Evolutionary conservation across 2,329 filamentous ascomycete species (phyloP).

Genomic region (Ceratocystis ficicola): DNA sequence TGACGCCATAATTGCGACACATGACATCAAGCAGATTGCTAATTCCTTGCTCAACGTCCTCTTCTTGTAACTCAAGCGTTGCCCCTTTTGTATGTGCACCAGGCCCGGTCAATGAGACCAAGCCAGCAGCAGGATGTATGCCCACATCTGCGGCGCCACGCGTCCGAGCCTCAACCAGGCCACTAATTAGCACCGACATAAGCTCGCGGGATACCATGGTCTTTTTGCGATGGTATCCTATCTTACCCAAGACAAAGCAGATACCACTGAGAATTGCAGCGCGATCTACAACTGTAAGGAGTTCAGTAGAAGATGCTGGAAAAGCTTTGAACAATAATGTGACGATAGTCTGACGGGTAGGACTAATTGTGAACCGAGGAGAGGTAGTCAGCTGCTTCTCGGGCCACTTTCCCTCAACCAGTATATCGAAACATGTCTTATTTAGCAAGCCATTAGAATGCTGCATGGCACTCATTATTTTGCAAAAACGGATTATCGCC

Average conservation of each 20-base stretch:
- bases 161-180: conserved; percentile 80
- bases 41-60: conserved; percentile 54
- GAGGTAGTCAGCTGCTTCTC: conserved; percentile 39
- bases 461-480: conserved; percentile 55
- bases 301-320: conserved; percentile 52
- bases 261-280: conserved; percentile 75
- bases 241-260: conserved; percentile 64
- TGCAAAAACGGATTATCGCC: conserved; percentile 59
- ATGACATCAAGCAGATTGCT: conserved; percentile 50
- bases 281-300: conserved; percentile 61
- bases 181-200: conserved; percentile 67
- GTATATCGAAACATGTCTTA: conserved; percentile 47
- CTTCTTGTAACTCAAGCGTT: conserved; percentile 47
- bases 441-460: conserved; percentile 51
- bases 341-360: conserved; percentile 51
- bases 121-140: conserved; percentile 81
- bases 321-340: conserved; percentile 56
- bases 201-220: conserved; percentile 80
- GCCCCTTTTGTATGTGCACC: conserved; percentile 35
- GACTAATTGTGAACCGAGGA: conserved; percentile 44
- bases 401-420: conserved; percentile 50
- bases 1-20: conserved; percentile 52
- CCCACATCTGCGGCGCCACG: conserved; percentile 91
- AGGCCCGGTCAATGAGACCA: conserved; percentile 57
- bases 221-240: conserved; percentile 80